Conservation (phyloP, 495 filamentous ascomycete genomes). For the Cudoniella acicularis region DNA sequence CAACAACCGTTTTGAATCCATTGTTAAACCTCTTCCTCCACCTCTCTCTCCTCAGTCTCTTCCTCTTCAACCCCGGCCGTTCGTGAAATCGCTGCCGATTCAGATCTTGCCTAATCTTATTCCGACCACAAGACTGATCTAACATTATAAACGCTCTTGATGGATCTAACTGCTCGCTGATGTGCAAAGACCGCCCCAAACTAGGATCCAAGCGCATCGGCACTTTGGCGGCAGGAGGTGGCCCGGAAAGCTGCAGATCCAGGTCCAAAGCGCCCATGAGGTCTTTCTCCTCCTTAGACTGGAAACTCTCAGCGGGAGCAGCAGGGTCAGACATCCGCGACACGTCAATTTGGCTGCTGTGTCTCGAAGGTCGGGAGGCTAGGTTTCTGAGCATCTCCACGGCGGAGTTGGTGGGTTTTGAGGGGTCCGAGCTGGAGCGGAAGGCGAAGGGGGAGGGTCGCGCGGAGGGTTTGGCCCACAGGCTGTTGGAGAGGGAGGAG, state of each 20-base stretch:
- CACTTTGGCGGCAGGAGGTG: conserved; percentile 7
- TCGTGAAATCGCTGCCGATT: conserved; percentile 62
- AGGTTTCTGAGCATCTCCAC: not conserved
- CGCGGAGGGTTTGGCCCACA: not conserved
- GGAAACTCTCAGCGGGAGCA: not conserved
- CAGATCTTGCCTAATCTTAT: conserved; percentile 49
- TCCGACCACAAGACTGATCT: conserved; percentile 41
- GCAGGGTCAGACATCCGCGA: not conserved
- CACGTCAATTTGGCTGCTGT: not conserved
- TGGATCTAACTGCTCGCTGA: conserved; percentile 48
- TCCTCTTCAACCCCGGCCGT: conserved; percentile 67
- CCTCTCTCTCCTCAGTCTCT: conserved; percentile 62
- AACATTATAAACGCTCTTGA: conserved; percentile 51
- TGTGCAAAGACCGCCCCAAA: conserved; percentile 55
- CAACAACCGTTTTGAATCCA: conserved; percentile 57
- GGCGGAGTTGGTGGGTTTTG: not conserved
- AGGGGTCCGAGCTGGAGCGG: not conserved
- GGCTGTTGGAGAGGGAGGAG: not conserved
- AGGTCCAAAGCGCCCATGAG: not conserved
- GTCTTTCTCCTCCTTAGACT: not conserved
- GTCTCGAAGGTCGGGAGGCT: not conserved
- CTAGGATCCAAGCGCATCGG: conserved; percentile 44
- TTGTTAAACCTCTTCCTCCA: conserved; percentile 63
- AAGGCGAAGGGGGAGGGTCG: not conserved
- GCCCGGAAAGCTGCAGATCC: not conserved